Base-by-base conservation (phyloP, 1,284 basidiomycete species). In the Papiliotrema fonsecae region DNA sequence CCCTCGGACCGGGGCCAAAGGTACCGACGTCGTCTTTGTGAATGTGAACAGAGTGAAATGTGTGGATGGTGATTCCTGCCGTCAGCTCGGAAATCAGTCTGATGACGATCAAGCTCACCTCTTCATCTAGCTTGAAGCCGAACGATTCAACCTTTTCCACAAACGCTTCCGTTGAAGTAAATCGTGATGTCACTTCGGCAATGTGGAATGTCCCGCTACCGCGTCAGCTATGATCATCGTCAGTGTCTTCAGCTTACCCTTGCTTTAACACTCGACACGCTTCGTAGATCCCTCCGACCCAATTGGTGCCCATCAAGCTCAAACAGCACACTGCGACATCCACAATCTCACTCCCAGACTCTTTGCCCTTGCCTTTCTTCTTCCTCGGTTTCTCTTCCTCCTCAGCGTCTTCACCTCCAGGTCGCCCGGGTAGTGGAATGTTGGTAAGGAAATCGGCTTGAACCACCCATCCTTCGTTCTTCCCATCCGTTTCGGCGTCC, bases 281-380 rank as follows among this genome's bases (percentile, higher is more conserved):
- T 71, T 99, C 94, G 27, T 86, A 78, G 31, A 97, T 79, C 68
- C 90, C 92, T 22, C 80, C 81, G 14, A 90, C 81, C 96, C 96
- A 99, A 69, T 99, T 97, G 10, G 85, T 89, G 31, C 90, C 88
- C 96, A 99, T 99, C 53, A 99, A 77, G 63, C 90, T 94, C 52
- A 99, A 77, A 36, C 92, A 90, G 69, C 92, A 98, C 25, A 98
- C 85, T 1, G 84, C 91, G 5, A 88, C 85, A 65, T 99, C 94
- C 3, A 88, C 88, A 5, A 96, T 72, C 55, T 88, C 71, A 24
- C 57, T 58, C 18, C 60, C 59, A 9, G 30, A 46, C 27, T 49
- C 49, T 14, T 50, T 51, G 5, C 14, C 40, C 40, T 58, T 58
- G n/a, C 46, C 49, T 49, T 61, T 63, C 3, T 26, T 36, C 81